These are phyloP conservation scores for Ophiostoma pallidulum DNA, from an alignment of 2,329 filamentous ascomycete genomes.

Conservation along the genomic window DNA sequence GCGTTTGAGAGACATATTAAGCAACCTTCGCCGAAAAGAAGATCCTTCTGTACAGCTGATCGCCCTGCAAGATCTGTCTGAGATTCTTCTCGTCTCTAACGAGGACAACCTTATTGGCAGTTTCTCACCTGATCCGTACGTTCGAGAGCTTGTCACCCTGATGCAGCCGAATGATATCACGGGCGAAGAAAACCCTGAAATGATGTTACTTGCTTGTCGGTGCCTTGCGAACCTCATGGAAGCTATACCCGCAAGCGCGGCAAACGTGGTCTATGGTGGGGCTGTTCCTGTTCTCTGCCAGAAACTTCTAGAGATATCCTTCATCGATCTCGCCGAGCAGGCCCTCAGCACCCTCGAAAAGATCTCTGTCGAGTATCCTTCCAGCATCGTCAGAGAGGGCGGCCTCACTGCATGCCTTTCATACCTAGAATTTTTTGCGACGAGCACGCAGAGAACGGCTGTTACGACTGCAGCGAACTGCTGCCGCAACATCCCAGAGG, in stretches of 20 bases:
- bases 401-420: conserved; percentile 92
- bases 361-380: conserved; percentile 92
- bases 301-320: conserved; percentile 91
- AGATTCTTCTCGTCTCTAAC: conserved; percentile 87
- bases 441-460: conserved; percentile 89
- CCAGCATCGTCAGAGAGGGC: conserved; percentile 89
- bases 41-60: conserved; percentile 83
- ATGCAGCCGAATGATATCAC: conserved; percentile 84
- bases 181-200: conserved; percentile 84
- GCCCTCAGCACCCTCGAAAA: conserved; percentile 94
- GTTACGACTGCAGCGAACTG: conserved; percentile 97
- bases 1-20: conserved; percentile 68
- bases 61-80: conserved; percentile 84
- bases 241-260: conserved; percentile 81
- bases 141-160: conserved; percentile 83
- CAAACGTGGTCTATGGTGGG: conserved; percentile 94
- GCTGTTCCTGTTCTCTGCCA: conserved; percentile 91
- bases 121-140: conserved; percentile 87
- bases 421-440: conserved; percentile 95
- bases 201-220: conserved; percentile 93
- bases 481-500: conserved; percentile 90
- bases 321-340: conserved; percentile 95
- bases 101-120: conserved; percentile 94
- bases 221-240: conserved; percentile 98
- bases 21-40: conserved; percentile 70